Evolutionary conservation across 192 early-diverging fungal species (phyloP), one percentile per base, ranked within the genome.

Genomic region (Bifiguratus adelaidae): DNA sequence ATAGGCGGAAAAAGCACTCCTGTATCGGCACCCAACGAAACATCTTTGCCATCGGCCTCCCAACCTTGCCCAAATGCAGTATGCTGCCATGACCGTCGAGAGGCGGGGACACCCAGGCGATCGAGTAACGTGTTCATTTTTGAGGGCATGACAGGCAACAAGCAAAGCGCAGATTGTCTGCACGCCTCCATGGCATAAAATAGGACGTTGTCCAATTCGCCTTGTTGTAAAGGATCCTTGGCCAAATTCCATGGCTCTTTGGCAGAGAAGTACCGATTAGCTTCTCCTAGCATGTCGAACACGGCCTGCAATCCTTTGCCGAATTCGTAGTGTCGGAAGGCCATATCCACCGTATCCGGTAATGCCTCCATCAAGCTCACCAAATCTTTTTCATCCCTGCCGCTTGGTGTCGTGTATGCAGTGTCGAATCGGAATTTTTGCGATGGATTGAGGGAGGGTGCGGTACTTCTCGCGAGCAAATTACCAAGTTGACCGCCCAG

Each of bases 401-500:
- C 21, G 16, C 26, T 15, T 13, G 37, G 20, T 15, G 20, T 21
- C 18, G 18, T 34, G 2, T 43, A 44, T 18, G 3, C 9, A 15
- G 1, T 41, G 36, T 5, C 15, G 37, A 20, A 7, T 34, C 48
- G 23, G 38, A n/a, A n/a, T n/a, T n/a, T n/a, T n/a, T n/a, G n/a
- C n/a, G n/a, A 52, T 20, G 75, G 77, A 40, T 85, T 80, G 25
- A 85, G 44, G 9, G 73, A 58, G 7, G 53, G 35, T 0, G 78
- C 75, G 4, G 76, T 69, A 23, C 81, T 76, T 41, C 92, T 70
- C 23, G 77, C 72, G 15, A 86, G 56, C 13, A 95, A 70, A 52
- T 95, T 95, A 40, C 86, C 92, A 7, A 92, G 70, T 61, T 88
- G 88, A 1, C 85, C 81, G 7, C 71, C 86, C 16, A 95, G 70